phyloP scores from a whole-genome alignment of 2,329 filamentous ascomycete genomes.

The Blastomyces emzantsi region DNA sequence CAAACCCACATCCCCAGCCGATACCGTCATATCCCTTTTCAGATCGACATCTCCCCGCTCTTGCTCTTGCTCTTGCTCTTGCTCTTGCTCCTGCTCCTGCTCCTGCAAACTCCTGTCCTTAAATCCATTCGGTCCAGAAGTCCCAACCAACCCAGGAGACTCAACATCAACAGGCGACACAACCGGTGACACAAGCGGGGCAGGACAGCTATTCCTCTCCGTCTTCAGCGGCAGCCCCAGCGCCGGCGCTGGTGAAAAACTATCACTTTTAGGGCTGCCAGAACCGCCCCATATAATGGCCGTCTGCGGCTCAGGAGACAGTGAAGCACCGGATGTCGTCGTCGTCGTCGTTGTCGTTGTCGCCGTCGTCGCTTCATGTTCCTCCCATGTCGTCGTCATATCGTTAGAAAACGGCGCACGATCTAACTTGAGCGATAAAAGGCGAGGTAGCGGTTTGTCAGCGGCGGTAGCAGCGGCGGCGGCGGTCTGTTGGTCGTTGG shows the following conservation, averaged over 20 bases:
- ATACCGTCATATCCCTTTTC: not conserved
- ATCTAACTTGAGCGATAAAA: constrained; percentile 6
- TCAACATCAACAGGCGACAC: not conserved
- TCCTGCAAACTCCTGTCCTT: not conserved
- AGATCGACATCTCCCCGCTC: not conserved
- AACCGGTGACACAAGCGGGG: not conserved
- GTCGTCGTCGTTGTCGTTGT: not conserved
- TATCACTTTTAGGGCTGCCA: no score
- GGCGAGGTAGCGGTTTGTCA: not conserved
- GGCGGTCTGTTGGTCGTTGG: not conserved
- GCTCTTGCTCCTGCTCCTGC: not conserved
- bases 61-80: not conserved
- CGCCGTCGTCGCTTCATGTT: not conserved
- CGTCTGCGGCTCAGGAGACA: not conserved
- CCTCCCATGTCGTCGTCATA: not conserved
- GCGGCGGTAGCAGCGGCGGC: not conserved
- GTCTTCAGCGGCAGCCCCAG: not conserved
- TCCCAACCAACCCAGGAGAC: not conserved
- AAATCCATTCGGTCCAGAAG: not conserved
- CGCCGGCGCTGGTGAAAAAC: no score
- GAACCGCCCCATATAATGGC: not conserved
- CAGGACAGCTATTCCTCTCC: not conserved
- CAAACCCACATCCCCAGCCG: not conserved
- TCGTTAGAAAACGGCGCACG: not conserved
- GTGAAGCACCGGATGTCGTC: not conserved